These are phyloP conservation scores for Toxicodendron radicans DNA, from an alignment of 345 rosid genomes.

Conservation along the genomic window DNA sequence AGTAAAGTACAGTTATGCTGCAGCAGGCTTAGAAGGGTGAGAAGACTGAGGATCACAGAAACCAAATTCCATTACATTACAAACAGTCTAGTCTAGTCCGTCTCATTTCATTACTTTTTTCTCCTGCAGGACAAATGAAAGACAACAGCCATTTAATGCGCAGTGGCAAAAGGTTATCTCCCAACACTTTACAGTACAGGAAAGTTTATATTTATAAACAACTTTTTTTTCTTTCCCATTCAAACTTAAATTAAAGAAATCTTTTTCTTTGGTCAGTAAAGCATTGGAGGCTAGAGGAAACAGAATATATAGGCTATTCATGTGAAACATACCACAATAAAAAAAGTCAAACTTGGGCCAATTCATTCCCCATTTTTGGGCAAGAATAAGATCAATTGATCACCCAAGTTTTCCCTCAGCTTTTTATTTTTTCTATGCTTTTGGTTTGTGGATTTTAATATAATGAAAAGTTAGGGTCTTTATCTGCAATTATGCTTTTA, in stretches of 20 bases:
- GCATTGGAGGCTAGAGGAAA: background rate
- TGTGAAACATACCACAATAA: no score
- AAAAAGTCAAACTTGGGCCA: no score
- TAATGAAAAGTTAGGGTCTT: background rate
- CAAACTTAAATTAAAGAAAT: background rate
- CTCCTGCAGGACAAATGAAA: background rate
- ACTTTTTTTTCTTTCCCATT: background rate
- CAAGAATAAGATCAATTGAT: background rate
- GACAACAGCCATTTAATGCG: constrained; percentile 25
- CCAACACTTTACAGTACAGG: background rate
- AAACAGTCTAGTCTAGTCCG: constrained; percentile 1
- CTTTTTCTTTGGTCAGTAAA: no score
- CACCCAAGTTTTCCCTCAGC: background rate
- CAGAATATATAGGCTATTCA: background rate
- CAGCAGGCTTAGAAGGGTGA: background rate
- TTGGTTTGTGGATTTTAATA: background rate
- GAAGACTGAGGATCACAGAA: background rate
- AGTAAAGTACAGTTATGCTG: background rate
- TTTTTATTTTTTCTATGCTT: background rate
- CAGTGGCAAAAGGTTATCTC: constrained; percentile 14
- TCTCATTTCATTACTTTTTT: constrained; percentile 15
- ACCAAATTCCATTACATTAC: background rate
- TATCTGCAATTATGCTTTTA: background rate
- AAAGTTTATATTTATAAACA: no score
- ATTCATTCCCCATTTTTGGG: background rate